These are phyloP conservation scores for Colletotrichum sp. DNA, from an alignment of 2,329 filamentous ascomycete species.

Conservation along the genomic window DNA sequence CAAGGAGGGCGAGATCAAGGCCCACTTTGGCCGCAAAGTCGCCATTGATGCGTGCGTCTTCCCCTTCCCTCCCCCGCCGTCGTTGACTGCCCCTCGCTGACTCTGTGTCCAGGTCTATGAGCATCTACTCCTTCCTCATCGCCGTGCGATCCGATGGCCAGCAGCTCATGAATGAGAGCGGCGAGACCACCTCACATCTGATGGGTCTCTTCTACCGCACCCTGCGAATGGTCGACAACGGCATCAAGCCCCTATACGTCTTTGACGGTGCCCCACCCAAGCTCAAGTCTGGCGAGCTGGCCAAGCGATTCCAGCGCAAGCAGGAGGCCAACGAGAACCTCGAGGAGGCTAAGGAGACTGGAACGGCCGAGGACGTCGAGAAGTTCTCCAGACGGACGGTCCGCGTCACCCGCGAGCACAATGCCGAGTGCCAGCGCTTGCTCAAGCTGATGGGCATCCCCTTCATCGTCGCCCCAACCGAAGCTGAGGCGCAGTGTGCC, in stretches of 20 bases:
- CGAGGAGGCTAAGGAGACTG: conserved; percentile 96
- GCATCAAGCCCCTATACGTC: conserved; percentile 97
- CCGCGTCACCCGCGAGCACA: conserved; percentile 94
- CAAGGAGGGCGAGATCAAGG: conserved; percentile 98
- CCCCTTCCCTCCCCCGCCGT: not conserved
- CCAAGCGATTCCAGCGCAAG: conserved; percentile 95
- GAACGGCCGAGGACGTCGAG: conserved; percentile 95
- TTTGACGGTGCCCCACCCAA: conserved; percentile 98
- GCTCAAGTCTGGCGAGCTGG: conserved; percentile 95
- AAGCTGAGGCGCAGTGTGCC: conserved; percentile 97
- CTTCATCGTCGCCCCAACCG: conserved; percentile 92
- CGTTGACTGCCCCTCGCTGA: conserved; percentile 7
- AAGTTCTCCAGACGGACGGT: conserved; percentile 96
- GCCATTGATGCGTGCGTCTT: conserved; percentile 77
- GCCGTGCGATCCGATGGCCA: conserved; percentile 96
- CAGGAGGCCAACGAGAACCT: conserved; percentile 87
- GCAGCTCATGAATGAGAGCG: conserved; percentile 92
- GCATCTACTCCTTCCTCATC: conserved; percentile 98
- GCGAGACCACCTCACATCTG: conserved; percentile 95
- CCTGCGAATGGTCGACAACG: conserved; percentile 96
- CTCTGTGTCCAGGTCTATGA: conserved; percentile 76
- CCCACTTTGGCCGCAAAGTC: conserved; percentile 97
- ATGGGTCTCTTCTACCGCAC: conserved; percentile 99
- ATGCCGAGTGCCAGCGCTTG: conserved; percentile 89
- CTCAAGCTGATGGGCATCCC: conserved; percentile 96